These are phyloP conservation scores for Mesembryanthemum crystallinum DNA, from an alignment of 148 eudicot species.

Conservation along the genomic window DNA sequence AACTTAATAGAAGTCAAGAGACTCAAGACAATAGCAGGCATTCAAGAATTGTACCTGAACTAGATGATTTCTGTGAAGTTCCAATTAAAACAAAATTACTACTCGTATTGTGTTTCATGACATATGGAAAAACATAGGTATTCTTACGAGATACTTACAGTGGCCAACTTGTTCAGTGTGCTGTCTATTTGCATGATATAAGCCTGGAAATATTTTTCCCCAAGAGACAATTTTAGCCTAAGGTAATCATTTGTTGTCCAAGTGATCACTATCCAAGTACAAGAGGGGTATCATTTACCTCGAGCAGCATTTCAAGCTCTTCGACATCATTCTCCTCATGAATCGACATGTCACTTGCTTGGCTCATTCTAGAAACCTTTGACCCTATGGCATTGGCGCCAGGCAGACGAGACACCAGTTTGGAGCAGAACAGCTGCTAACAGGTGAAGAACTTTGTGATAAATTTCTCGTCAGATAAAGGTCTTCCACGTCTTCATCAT, in stretches of 20 bases:
- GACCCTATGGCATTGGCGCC: constrained; percentile 28
- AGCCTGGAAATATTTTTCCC: constrained; percentile 50
- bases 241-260: not conserved
- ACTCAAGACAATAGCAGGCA: not conserved
- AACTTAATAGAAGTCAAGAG: no score
- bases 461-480: constrained; percentile 69
- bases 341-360: constrained; percentile 44
- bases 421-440: constrained; percentile 30
- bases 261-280: not conserved
- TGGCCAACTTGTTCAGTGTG: constrained; percentile 70
- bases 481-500: constrained; percentile 83
- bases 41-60: constrained; percentile 54
- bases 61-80: constrained; percentile 82
- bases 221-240: constrained; percentile 1
- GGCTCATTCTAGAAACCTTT: constrained; percentile 54
- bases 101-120: not conserved
- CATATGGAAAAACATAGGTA: not conserved
- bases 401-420: constrained; percentile 55
- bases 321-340: constrained; percentile 64
- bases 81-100: no score
- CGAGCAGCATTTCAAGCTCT: constrained; percentile 88
- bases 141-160: constrained; percentile 41
- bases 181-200: constrained; percentile 81
- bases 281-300: constrained; percentile 38
- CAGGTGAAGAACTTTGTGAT: constrained; percentile 40